Percentiles rank a stretch among this genome's conserved stretches.
Conservation (phyloP, 2,329 filamentous ascomycete species). For the Cylindrodendrum hubeiense region DNA sequence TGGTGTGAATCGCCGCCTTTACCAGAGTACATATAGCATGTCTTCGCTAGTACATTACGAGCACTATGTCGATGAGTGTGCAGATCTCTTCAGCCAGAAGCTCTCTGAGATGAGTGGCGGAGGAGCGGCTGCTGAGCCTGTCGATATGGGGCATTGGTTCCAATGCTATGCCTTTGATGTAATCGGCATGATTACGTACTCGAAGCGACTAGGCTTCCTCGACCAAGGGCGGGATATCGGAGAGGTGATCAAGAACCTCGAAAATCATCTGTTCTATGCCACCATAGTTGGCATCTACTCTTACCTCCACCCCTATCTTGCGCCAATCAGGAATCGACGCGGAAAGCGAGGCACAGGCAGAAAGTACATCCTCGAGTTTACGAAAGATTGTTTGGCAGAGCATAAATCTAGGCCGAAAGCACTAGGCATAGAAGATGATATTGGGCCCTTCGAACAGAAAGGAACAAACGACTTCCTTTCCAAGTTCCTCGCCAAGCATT, state of each 20-base stretch:
- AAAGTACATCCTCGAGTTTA: constrained; percentile 8
- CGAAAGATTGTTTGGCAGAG: constrained; percentile 2
- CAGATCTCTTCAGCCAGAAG: constrained; percentile 1
- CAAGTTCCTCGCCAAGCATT: constrained; percentile 3
- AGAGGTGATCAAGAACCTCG: constrained; percentile 5
- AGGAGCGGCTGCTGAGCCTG: background rate
- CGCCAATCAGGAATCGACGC: background rate
- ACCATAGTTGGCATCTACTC: constrained; percentile 4
- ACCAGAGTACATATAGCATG: constrained; percentile 15
- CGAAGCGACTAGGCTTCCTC: constrained; percentile 8
- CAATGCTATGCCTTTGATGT: constrained; percentile 20
- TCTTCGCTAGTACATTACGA: constrained; percentile 14
- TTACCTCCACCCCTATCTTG: background rate
- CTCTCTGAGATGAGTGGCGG: constrained; percentile 1
- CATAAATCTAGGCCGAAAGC: constrained; percentile 6
- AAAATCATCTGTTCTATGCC: constrained; percentile 4
- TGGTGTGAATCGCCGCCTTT: constrained; percentile 1
- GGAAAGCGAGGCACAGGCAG: background rate
- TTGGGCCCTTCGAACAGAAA: background rate
- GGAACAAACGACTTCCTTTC: constrained; percentile 2
- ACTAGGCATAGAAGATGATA: background rate
- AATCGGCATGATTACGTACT: constrained; percentile 7
- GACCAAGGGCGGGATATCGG: constrained; percentile 5
- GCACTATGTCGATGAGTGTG: constrained; percentile 10
- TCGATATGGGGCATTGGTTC: constrained; percentile 14